Evolutionary conservation across 1,284 basidiomycete genomes (phyloP).

Genomic region (Papiliotrema fonsecae): DNA sequence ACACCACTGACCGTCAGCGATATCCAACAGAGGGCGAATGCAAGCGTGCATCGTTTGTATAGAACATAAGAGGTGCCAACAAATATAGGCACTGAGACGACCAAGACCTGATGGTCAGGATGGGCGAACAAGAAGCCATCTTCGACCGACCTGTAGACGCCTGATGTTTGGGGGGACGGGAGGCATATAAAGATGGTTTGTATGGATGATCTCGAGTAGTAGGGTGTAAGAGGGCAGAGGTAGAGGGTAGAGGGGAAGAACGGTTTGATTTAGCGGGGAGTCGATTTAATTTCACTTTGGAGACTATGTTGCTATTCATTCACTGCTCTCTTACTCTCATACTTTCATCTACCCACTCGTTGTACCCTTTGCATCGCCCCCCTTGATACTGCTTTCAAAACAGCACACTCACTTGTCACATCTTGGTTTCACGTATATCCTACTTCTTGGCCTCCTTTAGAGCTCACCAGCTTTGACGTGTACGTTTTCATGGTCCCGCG

Average conservation of each 20-base stretch:
- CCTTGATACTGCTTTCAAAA: neutral
- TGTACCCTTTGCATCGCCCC: neutral
- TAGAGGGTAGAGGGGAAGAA: too few species aligned
- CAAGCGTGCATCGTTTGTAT: conserved; percentile 1
- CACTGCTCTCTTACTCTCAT: too few species aligned
- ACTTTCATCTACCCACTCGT: neutral
- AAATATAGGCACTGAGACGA: conserved; percentile 3
- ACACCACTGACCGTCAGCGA: neutral
- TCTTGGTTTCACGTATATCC: neutral
- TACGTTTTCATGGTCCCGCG: too few species aligned
- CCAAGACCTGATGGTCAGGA: neutral
- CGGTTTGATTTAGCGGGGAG: too few species aligned
- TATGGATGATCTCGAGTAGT: too few species aligned
- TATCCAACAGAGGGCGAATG: neutral
- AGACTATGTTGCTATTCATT: too few species aligned
- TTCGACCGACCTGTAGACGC: neutral
- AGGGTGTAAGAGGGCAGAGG: too few species aligned
- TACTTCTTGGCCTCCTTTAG: neutral
- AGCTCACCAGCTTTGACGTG: too few species aligned
- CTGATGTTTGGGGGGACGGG: too few species aligned
- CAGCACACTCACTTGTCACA: neutral
- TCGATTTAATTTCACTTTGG: too few species aligned
- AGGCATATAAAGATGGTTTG: too few species aligned
- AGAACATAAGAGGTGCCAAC: conserved; percentile 3
- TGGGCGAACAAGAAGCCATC: neutral